Evolutionary conservation across 2,329 filamentous ascomycete species (phyloP).

Genomic region (Chlorencoelia australis): DNA sequence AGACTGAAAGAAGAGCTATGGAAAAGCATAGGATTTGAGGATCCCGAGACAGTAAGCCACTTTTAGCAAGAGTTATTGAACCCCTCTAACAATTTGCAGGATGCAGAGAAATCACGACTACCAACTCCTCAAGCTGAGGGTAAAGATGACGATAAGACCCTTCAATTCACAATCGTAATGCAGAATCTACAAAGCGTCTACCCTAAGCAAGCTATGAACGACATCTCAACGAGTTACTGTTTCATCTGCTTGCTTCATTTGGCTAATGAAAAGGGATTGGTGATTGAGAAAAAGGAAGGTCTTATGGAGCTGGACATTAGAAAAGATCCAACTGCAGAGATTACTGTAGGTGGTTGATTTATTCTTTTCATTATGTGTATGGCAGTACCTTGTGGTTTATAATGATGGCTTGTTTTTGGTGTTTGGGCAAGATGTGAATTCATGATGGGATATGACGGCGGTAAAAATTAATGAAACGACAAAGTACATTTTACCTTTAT

Average conservation of each 20-base stretch:
- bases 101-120: constrained; percentile 19
- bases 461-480: no score
- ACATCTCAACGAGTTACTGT: constrained; percentile 88
- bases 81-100: constrained; percentile 18
- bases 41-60: constrained; percentile 36
- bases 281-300: constrained; percentile 42
- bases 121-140: constrained; percentile 29
- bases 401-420: no score
- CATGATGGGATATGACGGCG: no score
- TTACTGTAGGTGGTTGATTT: constrained; percentile 30
- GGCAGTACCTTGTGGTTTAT: no score
- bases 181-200: constrained; percentile 81
- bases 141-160: constrained; percentile 34
- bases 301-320: constrained; percentile 50
- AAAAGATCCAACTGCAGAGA: constrained; percentile 52
- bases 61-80: background rate
- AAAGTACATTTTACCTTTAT: no score
- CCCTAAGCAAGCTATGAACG: constrained; percentile 72
- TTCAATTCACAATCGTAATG: constrained; percentile 89
- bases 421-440: no score
- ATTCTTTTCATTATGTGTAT: no score
- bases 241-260: constrained; percentile 77
- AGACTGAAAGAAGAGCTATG: constrained; percentile 61
- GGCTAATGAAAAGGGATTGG: constrained; percentile 66
- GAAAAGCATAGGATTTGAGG: constrained; percentile 53